Percentiles rank a stretch among this genome's conserved stretches.
phyloP scores from a whole-genome alignment of 2,329 filamentous ascomycete genomes.

The Exserohilum rostratum region DNA sequence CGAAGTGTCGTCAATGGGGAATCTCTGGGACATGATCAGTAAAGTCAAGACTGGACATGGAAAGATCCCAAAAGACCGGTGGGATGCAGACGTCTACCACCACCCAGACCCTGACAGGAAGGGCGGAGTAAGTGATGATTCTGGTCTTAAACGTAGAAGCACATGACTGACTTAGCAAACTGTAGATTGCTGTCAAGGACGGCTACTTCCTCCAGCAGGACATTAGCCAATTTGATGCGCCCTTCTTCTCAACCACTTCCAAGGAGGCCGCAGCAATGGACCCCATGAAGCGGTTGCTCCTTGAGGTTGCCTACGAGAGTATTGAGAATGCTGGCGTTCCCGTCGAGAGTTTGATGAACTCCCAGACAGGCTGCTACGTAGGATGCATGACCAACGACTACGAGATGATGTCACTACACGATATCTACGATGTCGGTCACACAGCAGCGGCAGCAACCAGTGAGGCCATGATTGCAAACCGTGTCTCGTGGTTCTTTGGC shows the following conservation, averaged over 20 bases:
- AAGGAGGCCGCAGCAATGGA: not conserved
- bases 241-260: not conserved
- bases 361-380: conserved; percentile 19
- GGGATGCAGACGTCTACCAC: too few relatives aligned
- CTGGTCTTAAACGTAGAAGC: too few relatives aligned
- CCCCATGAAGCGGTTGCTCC: not conserved
- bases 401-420: conserved; percentile 1
- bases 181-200: too few relatives aligned
- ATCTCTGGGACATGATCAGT: too few relatives aligned
- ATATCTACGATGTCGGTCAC: conserved; percentile 6
- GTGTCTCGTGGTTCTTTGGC: conserved; percentile 32
- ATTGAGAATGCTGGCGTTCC: not conserved
- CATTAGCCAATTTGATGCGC: not conserved
- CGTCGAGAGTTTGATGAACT: not conserved
- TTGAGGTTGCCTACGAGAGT: not conserved
- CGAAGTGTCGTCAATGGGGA: too few relatives aligned
- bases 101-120: too few relatives aligned
- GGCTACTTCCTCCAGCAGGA: conserved; percentile 1
- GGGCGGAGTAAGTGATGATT: too few relatives aligned
- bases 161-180: too few relatives aligned
- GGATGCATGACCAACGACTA: conserved; percentile 18
- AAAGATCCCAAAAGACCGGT: too few relatives aligned
- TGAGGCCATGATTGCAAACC: conserved; percentile 17
- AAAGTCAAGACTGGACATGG: too few relatives aligned
- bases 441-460: conserved; percentile 2